phyloP scores from a whole-genome alignment of 1,284 basidiomycete species.

The Boletus mariae region DNA sequence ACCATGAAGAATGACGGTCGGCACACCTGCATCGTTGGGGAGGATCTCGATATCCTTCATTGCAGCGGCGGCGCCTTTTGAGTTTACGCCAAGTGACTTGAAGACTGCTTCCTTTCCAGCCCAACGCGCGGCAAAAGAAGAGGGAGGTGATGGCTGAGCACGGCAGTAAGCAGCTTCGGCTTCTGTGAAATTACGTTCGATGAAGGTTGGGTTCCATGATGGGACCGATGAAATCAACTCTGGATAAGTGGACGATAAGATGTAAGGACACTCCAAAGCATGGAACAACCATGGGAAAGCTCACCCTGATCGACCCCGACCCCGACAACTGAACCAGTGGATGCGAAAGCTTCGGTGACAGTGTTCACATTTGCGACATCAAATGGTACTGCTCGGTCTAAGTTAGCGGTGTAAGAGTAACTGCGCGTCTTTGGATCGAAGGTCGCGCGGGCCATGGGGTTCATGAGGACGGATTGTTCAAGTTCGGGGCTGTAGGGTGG shows the following conservation, averaged over 20 bases:
- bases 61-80: slow-evolving; percentile 87
- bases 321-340: slow-evolving; percentile 50
- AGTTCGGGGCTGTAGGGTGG: slow-evolving; percentile 90
- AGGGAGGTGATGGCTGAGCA: slow-evolving; percentile 79
- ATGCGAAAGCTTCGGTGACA: slow-evolving; percentile 51
- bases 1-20: slow-evolving; percentile 77
- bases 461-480: slow-evolving; percentile 86
- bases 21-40: slow-evolving; percentile 65
- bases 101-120: slow-evolving; percentile 97
- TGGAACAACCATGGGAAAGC: not conserved
- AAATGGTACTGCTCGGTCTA: slow-evolving; percentile 50
- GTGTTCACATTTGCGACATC: slow-evolving; percentile 69
- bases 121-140: slow-evolving; percentile 97
- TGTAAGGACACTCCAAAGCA: slow-evolving; percentile 13
- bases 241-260: slow-evolving; percentile 26
- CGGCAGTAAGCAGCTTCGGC: slow-evolving; percentile 86
- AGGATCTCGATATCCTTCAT: slow-evolving; percentile 98
- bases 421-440: slow-evolving; percentile 81
- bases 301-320: slow-evolving; percentile 86
- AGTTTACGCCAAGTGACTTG: slow-evolving; percentile 91
- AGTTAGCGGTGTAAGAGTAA: slow-evolving; percentile 73
- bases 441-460: slow-evolving; percentile 87
- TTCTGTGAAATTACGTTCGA: slow-evolving; percentile 90
- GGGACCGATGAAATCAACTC: slow-evolving; percentile 94
- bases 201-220: slow-evolving; percentile 85